Conservation (phyloP, 345 rosid species). For the Salix exigua region DNA sequence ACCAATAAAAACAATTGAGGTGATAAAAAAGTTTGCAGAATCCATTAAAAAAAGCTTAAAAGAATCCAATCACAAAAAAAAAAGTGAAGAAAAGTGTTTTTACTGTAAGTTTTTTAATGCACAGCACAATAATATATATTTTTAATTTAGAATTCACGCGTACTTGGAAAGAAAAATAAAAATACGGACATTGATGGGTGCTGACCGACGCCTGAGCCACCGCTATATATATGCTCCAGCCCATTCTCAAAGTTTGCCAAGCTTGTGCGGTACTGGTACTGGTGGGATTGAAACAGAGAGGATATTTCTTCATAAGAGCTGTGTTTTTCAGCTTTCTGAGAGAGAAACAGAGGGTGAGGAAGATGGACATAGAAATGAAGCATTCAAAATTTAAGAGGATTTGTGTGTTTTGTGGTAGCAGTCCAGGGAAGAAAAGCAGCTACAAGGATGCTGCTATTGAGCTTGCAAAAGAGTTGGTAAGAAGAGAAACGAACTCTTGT, state of each 20-base stretch:
- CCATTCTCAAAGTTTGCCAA: background rate
- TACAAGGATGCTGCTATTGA: conserved; percentile 34
- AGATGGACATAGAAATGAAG: conserved; percentile 16
- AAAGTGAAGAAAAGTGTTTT: too few species aligned
- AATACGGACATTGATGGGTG: conserved; percentile 15
- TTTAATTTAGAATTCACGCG: too few species aligned
- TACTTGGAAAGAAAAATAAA: background rate
- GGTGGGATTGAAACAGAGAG: background rate
- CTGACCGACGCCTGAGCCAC: conserved; percentile 18
- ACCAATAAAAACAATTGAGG: too few species aligned
- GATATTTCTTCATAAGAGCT: background rate
- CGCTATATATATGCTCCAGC: conserved; percentile 24
- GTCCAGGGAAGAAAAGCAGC: conserved; percentile 30
- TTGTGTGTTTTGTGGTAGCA: conserved; percentile 34
- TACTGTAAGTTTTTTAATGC: too few species aligned
- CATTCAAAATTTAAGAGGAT: conserved; percentile 27
- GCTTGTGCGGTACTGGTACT: background rate
- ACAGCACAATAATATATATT: too few species aligned
- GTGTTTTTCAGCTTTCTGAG: background rate
- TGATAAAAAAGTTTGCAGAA: too few species aligned
- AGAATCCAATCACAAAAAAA: too few species aligned
- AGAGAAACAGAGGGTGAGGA: conserved; percentile 8
- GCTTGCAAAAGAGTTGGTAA: conserved; percentile 32
- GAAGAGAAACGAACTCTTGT: background rate
- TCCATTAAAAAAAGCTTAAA: too few species aligned